Conservation (phyloP, 768 basidiomycete species). For the Tubosaeta sp. region DNA sequence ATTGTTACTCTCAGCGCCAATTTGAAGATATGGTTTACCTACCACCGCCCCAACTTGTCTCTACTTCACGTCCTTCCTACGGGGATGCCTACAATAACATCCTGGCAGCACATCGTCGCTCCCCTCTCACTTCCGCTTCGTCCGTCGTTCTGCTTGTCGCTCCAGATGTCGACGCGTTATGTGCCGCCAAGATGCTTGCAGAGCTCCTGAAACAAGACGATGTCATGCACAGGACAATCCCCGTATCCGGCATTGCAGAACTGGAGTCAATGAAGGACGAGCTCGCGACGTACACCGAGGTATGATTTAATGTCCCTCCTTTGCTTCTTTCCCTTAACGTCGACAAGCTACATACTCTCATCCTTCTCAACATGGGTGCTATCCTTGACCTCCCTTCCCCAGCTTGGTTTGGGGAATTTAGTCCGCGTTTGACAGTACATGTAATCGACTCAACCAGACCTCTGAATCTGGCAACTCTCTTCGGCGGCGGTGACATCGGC, state of each 20-base stretch:
- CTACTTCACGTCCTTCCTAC: constrained; percentile 58
- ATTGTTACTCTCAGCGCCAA: neutral
- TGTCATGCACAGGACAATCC: constrained; percentile 84
- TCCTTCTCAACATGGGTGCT: constrained; percentile 90
- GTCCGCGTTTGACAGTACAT: constrained; percentile 65
- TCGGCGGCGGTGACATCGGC: constrained; percentile 60
- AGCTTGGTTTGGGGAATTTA: constrained; percentile 75
- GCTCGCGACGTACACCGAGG: constrained; percentile 63
- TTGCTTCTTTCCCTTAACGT: constrained; percentile 1
- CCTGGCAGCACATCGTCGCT: constrained; percentile 65
- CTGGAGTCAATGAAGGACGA: constrained; percentile 64
- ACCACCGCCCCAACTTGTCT: constrained; percentile 65
- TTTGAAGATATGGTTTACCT: constrained; percentile 57
- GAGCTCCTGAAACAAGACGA: constrained; percentile 92
- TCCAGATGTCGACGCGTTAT: constrained; percentile 89
- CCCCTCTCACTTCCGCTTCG: constrained; percentile 72
- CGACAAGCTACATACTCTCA: constrained; percentile 75
- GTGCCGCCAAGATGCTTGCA: constrained; percentile 86
- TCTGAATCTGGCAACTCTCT: constrained; percentile 82
- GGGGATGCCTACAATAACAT: constrained; percentile 69
- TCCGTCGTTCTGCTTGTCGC: constrained; percentile 84
- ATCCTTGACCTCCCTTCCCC: constrained; percentile 75
- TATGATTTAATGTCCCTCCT: constrained; percentile 27
- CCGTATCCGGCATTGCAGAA: constrained; percentile 81
- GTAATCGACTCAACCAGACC: constrained; percentile 94